Evolutionary conservation across 129 eudicot species (phyloP), one percentile per base, ranked within the genome.

Genomic region (Mikania micrantha): DNA sequence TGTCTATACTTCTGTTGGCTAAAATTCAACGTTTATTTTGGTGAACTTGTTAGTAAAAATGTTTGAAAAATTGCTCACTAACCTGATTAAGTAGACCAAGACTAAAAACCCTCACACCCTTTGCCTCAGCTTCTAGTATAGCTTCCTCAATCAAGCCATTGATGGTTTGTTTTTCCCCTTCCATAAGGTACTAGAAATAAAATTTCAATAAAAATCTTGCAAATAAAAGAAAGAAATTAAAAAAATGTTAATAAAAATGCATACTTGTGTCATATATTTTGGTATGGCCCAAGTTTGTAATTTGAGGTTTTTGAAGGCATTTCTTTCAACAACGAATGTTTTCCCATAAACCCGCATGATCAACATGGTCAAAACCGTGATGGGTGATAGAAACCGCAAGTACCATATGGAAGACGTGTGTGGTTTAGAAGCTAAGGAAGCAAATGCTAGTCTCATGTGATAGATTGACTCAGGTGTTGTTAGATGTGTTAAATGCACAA

Each of bases 111-210:
- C n/a, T n/a, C n/a, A n/a, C n/a, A n/a, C n/a, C n/a, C n/a, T n/a
- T n/a, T n/a, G n/a, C n/a, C n/a, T n/a, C n/a, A n/a, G 95, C 95
- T 57, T 90, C 86, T 22, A 86, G 69, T 39, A 90, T 86, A 16
- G 94, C 90, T 49, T 78, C 88, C 60, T 86, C 90, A 27, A 90
- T 86, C 78, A 86, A 44, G 29, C 29, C 49, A 70, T 84, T 84
- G 64, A 90, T 82, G 19, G 74, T 49, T 75, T 90, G 74, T 64
- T 60, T 69, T 79, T 81, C 88, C 85, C 82, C 71, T 27, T 75
- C 78, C 76, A 81, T 65, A 21, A 21, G 74, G 69, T 86, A n/a
- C n/a, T n/a, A n/a, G n/a, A n/a, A n/a, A n/a, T n/a, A n/a, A n/a
- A n/a, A n/a, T n/a, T n/a, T n/a, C n/a, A 68, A 39, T 70, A n/a